Evolutionary conservation across 164 flowering plant species (phyloP).

Genomic region (Chloranthus sessilifolius): DNA sequence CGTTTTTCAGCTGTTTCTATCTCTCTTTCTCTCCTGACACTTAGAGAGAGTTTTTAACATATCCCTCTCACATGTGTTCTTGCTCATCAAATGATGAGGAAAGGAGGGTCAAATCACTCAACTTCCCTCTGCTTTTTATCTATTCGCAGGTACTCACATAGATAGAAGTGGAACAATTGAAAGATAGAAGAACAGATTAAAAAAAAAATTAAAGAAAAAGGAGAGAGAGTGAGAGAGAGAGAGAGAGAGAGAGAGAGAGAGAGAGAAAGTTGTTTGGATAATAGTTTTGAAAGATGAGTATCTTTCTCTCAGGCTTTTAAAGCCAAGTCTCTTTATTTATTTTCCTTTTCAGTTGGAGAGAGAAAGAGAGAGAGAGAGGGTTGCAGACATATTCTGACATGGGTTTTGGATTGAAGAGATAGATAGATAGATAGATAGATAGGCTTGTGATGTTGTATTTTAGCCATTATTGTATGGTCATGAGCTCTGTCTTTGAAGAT

Average conservation of each 20-base stretch:
- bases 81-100: slow-evolving; percentile 53
- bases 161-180: slow-evolving; percentile 1
- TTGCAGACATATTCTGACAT: slow-evolving; percentile 58
- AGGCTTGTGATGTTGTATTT: slow-evolving; percentile 10
- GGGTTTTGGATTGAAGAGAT: slow-evolving; percentile 10
- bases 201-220: not conserved
- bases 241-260: slow-evolving; percentile 2
- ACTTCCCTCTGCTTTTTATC: slow-evolving; percentile 40
- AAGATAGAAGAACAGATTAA: too few relatives aligned
- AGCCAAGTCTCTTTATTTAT: slow-evolving; percentile 19
- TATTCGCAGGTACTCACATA: slow-evolving; percentile 39
- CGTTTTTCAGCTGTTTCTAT: slow-evolving; percentile 69
- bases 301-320: slow-evolving; percentile 50
- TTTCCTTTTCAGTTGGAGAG: slow-evolving; percentile 32
- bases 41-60: slow-evolving; percentile 8
- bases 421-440: too few relatives aligned
- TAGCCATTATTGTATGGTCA: slow-evolving; percentile 7
- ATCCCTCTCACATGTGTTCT: slow-evolving; percentile 11
- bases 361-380: slow-evolving; percentile 27
- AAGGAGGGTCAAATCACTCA: slow-evolving; percentile 55
- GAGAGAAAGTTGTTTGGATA: slow-evolving; percentile 27
- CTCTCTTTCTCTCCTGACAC: slow-evolving; percentile 35
- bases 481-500: slow-evolving; percentile 23
- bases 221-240: slow-evolving; percentile 12
- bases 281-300: slow-evolving; percentile 55